Evolutionary conservation across 805 yeast genomes (phyloP).

Genomic region (Saccharomycopsis sp.): DNA sequence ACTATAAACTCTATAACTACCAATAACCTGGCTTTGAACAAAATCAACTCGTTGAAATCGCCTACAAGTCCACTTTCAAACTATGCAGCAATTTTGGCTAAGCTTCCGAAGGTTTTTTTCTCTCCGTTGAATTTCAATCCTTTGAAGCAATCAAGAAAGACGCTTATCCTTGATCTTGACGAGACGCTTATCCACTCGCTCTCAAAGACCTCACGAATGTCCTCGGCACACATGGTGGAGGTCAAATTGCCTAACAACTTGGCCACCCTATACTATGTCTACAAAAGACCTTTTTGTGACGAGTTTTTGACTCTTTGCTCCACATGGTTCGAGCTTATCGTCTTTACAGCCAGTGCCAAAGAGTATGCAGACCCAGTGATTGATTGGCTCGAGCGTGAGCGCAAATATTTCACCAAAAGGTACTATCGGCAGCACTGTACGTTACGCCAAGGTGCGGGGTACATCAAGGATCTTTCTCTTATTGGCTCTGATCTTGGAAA

Average conservation of each 20-base stretch:
- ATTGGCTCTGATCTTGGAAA: constrained; percentile 46
- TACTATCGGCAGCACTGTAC: constrained; percentile 78
- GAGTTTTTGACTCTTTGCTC: constrained; percentile 70
- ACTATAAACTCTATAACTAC: constrained; percentile 18
- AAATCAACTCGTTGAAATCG: constrained; percentile 14
- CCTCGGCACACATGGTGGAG: constrained; percentile 68
- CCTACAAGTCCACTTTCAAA: constrained; percentile 21
- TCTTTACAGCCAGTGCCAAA: constrained; percentile 90
- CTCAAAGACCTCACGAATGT: constrained; percentile 45
- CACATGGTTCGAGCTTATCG: constrained; percentile 81
- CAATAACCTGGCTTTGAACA: constrained; percentile 3
- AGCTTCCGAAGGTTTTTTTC: constrained; percentile 36
- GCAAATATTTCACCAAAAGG: constrained; percentile 47
- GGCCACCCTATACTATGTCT: constrained; percentile 81
- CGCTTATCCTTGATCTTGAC: constrained; percentile 82
- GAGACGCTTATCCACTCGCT: constrained; percentile 92
- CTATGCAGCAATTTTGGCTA: constrained; percentile 27
- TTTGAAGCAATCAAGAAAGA: constrained; percentile 44
- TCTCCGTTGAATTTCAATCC: constrained; percentile 35
- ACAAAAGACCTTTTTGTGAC: constrained; percentile 89
- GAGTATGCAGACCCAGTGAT: constrained; percentile 97
- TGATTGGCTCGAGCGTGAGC: constrained; percentile 76
- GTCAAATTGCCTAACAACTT: constrained; percentile 61
- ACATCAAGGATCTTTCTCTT: constrained; percentile 63
- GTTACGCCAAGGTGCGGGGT: constrained; percentile 71